A percentile compares a stretch with the other conserved stretches of the same genome.
These are phyloP conservation scores for Trichosanthes truncata DNA, from an alignment of 306 rosid species.

Conservation along the genomic window DNA sequence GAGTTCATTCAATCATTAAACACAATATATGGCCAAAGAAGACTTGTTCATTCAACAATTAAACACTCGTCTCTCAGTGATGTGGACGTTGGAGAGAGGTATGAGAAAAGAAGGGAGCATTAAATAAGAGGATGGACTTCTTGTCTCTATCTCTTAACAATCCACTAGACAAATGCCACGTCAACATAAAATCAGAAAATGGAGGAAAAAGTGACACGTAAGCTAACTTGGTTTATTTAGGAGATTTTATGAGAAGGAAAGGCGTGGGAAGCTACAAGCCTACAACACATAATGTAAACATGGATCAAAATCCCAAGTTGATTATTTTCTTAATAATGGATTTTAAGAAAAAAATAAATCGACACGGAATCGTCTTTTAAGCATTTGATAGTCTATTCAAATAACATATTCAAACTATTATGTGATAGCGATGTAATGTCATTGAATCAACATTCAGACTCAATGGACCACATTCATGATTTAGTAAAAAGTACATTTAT, in stretches of 20 bases:
- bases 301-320: neutral
- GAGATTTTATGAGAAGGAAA: conserved; percentile 14
- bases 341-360: neutral
- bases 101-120: neutral
- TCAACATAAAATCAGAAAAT: neutral
- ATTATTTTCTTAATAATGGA: too few species aligned
- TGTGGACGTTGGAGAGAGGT: neutral
- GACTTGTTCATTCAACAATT: too few species aligned
- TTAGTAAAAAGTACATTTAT: neutral
- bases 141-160: neutral
- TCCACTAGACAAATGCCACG: neutral
- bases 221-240: neutral
- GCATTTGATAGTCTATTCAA: neutral
- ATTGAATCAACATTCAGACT: neutral
- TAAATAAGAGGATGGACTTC: neutral
- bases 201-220: conserved; percentile 19
- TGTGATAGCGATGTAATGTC: neutral
- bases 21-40: too few species aligned
- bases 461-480: too few species aligned
- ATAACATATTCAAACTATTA: neutral
- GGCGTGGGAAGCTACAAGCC: conserved; percentile 12
- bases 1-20: neutral
- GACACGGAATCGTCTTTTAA: too few species aligned
- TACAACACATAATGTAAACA: neutral
- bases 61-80: too few species aligned